Percentiles rank a stretch among this genome's conserved stretches.
Evolutionary conservation across 345 rosid species (phyloP).

Genomic region (Ceriops decandra): DNA sequence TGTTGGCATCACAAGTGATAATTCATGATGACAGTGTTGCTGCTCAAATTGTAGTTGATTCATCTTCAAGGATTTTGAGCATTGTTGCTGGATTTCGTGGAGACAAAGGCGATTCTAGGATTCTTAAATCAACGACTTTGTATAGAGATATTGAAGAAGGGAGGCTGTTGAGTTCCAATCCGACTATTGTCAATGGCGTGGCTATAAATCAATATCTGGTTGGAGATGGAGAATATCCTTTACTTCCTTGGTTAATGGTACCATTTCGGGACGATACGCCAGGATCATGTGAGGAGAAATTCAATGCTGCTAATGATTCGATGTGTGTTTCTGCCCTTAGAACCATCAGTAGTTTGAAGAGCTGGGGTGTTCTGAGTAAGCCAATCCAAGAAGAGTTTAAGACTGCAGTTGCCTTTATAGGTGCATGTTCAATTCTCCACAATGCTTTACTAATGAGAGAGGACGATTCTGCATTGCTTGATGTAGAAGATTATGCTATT

Average conservation of each 20-base stretch:
- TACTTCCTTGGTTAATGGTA: conserved; percentile 68
- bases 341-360: conserved; percentile 50
- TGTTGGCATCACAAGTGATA: conserved; percentile 4
- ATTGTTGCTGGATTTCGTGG: conserved; percentile 54
- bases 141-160: conserved; percentile 43
- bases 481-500: conserved; percentile 26
- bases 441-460: conserved; percentile 59
- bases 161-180: conserved; percentile 33
- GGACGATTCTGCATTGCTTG: conserved; percentile 51
- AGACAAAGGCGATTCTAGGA: conserved; percentile 32
- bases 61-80: conserved; percentile 50
- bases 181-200: conserved; percentile 28
- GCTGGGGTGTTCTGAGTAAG: conserved; percentile 51
- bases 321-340: conserved; percentile 36
- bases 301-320: conserved; percentile 34
- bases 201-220: conserved; percentile 44
- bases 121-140: conserved; percentile 48
- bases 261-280: conserved; percentile 38
- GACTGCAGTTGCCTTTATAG: conserved; percentile 49
- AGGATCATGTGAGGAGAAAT: conserved; percentile 37
- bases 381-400: conserved; percentile 52
- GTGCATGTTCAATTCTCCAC: conserved; percentile 63
- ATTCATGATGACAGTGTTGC: conserved; percentile 32
- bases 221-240: conserved; percentile 50
- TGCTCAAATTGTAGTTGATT: conserved; percentile 58